Evolutionary conservation across 225 moss, liverwort and hornwort genomes (phyloP).

Genomic region (Asterella californica): DNA sequence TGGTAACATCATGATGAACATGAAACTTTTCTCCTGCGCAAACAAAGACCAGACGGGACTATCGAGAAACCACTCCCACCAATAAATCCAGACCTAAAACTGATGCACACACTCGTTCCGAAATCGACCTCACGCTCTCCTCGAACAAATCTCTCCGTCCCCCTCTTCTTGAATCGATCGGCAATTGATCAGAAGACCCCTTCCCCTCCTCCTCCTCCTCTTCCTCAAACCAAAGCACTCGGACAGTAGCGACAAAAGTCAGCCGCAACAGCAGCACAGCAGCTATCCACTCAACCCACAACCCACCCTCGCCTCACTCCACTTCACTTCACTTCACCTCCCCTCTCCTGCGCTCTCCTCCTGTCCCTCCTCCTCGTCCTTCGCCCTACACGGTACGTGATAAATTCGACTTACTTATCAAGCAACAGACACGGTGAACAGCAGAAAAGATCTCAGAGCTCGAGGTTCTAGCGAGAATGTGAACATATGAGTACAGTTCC

Average conservation of each 20-base stretch:
- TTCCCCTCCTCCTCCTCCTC: background rate
- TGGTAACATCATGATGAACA: constrained; percentile 8
- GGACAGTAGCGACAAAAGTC: background rate
- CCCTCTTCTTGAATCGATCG: background rate
- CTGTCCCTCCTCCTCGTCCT: too few relatives aligned
- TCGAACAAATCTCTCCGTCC: background rate
- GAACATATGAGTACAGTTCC: background rate
- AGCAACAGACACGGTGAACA: background rate
- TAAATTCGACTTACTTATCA: background rate
- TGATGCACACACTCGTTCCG: background rate
- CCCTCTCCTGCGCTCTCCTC: background rate
- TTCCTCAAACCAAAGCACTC: background rate
- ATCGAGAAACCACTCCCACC: background rate
- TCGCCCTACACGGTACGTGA: background rate
- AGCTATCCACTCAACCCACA: background rate
- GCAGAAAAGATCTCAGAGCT: background rate
- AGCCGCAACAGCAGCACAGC: background rate
- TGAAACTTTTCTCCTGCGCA: background rate
- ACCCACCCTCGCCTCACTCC: background rate
- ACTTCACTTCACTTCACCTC: background rate
- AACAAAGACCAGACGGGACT: background rate
- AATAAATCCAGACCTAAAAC: constrained; percentile 11
- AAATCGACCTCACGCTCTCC: background rate
- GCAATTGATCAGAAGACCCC: background rate
- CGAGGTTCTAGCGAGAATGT: constrained; percentile 1